Percentiles rank a stretch among this genome's conserved stretches.
Evolutionary conservation across 2,329 filamentous ascomycete species (phyloP).

Genomic region (Thielaviopsis musarum): DNA sequence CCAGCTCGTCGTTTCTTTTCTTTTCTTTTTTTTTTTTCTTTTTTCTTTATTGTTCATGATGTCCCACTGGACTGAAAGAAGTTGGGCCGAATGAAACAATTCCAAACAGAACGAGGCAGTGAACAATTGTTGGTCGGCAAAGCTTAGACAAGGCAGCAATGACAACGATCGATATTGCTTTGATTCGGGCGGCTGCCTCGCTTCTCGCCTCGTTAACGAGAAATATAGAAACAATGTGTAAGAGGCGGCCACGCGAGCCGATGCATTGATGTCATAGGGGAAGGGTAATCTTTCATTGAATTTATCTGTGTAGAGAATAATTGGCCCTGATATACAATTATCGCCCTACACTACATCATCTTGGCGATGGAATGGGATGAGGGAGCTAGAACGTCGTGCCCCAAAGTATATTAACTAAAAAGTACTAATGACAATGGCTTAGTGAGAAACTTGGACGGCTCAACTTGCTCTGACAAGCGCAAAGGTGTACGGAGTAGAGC

Average conservation of each 20-base stretch:
- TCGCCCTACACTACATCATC: no score
- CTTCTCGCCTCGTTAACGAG: background rate
- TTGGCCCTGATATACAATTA: no score
- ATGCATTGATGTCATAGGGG: background rate
- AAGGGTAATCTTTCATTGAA: no score
- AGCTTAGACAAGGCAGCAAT: background rate
- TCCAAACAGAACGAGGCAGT: no score
- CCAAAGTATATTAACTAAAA: background rate
- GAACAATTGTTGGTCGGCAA: background rate
- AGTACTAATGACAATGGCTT: background rate
- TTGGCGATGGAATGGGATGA: no score
- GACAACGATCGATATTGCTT: background rate
- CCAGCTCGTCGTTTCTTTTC: no score
- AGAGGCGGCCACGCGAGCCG: background rate
- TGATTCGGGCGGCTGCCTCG: background rate
- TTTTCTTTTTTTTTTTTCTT: background rate
- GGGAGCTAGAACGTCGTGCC: background rate
- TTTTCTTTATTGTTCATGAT: background rate
- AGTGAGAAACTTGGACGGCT: background rate
- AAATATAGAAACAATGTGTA: background rate
- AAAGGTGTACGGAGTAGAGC: background rate
- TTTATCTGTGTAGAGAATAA: no score
- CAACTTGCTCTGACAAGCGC: background rate
- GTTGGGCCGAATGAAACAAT: no score
- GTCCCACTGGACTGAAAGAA: no score